phyloP scores from a whole-genome alignment of 1,284 basidiomycete genomes.

The Apiotrichum gracile region DNA sequence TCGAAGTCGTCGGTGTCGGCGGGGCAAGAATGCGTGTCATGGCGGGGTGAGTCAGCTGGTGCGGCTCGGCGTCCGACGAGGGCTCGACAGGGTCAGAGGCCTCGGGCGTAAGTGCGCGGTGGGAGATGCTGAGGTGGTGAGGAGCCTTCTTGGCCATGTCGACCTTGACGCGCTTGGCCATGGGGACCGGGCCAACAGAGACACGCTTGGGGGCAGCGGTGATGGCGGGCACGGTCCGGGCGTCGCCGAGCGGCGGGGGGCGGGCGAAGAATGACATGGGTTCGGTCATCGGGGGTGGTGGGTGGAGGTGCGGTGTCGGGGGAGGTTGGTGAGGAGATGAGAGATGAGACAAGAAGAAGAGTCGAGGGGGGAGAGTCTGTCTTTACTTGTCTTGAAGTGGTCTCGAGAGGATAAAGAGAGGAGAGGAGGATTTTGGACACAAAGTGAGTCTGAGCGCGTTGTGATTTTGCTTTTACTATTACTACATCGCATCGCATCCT shows the following conservation, averaged over 20 bases:
- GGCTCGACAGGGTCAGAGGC: conserved; percentile 10
- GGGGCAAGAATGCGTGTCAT: conserved; percentile 9
- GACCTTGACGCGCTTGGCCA: conserved; percentile 5
- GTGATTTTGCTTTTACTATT: too few relatives aligned
- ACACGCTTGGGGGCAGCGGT: conserved; percentile 1
- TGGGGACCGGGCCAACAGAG: neutral
- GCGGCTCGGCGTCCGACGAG: conserved; percentile 18
- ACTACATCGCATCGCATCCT: too few relatives aligned
- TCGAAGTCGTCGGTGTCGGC: conserved; percentile 38
- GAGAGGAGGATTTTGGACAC: neutral
- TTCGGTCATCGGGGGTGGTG: neutral
- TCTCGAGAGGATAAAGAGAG: too few relatives aligned
- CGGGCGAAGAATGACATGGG: conserved; percentile 8
- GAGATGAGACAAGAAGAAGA: neutral
- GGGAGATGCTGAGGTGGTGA: neutral
- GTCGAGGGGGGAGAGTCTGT: too few relatives aligned
- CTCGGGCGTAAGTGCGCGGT: conserved; percentile 16
- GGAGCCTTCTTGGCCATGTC: neutral
- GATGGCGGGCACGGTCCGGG: neutral
- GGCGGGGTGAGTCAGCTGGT: conserved; percentile 9
- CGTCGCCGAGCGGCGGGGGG: conserved; percentile 4
- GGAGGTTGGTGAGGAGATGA: too few relatives aligned
- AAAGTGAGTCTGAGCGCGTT: neutral
- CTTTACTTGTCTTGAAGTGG: too few relatives aligned
- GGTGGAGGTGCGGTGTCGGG: neutral